These are phyloP conservation scores for Sporothrix humicola DNA, from an alignment of 2,329 filamentous ascomycete genomes.

Conservation along the genomic window DNA sequence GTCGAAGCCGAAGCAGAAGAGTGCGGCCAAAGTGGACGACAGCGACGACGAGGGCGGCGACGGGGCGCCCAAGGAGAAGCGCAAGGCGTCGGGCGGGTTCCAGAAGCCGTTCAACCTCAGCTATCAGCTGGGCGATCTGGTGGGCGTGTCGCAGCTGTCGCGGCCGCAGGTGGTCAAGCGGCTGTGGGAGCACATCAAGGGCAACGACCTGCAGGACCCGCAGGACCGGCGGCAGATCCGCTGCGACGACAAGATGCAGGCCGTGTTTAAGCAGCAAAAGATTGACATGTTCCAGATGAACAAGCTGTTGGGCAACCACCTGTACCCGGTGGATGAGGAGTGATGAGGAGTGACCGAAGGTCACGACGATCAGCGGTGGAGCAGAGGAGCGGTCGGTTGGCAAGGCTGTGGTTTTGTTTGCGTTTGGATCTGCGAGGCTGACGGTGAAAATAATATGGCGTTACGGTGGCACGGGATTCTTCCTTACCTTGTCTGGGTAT, in stretches of 20 bases:
- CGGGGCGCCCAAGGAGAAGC: constrained; percentile 66
- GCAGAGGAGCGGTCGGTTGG: background rate
- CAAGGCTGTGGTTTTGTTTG: background rate
- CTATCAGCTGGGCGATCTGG: constrained; percentile 69
- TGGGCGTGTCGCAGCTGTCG: constrained; percentile 80
- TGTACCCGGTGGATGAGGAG: constrained; percentile 82
- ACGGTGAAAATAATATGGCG: constrained; percentile 24
- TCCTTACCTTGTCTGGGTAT: constrained; percentile 3
- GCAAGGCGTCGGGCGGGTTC: constrained; percentile 90
- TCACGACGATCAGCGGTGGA: no score
- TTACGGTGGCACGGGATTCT: constrained; percentile 20
- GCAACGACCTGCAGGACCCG: constrained; percentile 85
- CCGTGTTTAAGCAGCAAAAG: constrained; percentile 86
- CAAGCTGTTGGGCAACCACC: constrained; percentile 87
- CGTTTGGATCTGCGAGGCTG: background rate
- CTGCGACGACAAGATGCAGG: constrained; percentile 89
- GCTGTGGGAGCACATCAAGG: constrained; percentile 94
- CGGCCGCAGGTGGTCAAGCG: constrained; percentile 95
- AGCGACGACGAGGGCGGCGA: constrained; percentile 73
- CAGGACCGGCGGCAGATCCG: constrained; percentile 88
- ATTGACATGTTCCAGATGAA: constrained; percentile 99
- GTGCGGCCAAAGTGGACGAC: constrained; percentile 67
- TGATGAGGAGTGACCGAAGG: background rate
- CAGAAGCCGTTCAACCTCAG: constrained; percentile 84
- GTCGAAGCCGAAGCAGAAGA: constrained; percentile 53